Base-by-base conservation (phyloP, 2,329 filamentous ascomycete species). In the Hypoxylon sp. region DNA sequence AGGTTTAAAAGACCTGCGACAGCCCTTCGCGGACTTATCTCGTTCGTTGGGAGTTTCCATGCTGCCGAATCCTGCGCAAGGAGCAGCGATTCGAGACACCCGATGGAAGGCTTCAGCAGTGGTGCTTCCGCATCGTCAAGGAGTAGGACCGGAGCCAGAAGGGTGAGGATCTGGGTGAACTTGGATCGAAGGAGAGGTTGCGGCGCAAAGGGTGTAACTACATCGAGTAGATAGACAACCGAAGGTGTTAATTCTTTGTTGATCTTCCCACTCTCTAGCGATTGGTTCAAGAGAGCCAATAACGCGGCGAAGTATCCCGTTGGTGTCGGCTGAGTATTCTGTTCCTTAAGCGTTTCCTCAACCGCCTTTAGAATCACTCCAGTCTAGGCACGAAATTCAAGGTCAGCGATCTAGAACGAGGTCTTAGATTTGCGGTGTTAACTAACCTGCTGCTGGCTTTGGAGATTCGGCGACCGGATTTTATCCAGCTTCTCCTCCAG, bases 291-390 rank as follows among this genome's bases (percentile, higher is more conserved):
- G 2, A 99, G 88, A 40, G 95, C 93, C 50, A 99, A 87, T 4
- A 99, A 89, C n/a, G 96, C 95, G 14, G 95, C 95, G 78, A 98
- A 98, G 82, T 98, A 99, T 68, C 92, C 94, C 14, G 96, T 98
- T 25, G 96, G 88, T 1, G 93, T 95, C 66, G 91, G 87, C 64
- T 93, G 89, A 64, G 92, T 91, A 77, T 95, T 92, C 80, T 98
- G 94, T 76, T 95, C 92, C 79, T 92, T 91, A 66, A 99, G 89
- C 46, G 94, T 98, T 75, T 97, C 92, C 81, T 99, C 96, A 76
- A 99, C 92, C 70, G 95, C 95, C 73, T 91, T 90, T 72, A 99
- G 90, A 69, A 99, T 91, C 75, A 97, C 90, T 68, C 91, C 92
- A 70, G 92, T 95, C 92, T 96, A 69, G 13, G 51, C 56, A 63